Base-by-base conservation (phyloP, 2,329 filamentous ascomycete species). In the Claviceps maximensis region DNA sequence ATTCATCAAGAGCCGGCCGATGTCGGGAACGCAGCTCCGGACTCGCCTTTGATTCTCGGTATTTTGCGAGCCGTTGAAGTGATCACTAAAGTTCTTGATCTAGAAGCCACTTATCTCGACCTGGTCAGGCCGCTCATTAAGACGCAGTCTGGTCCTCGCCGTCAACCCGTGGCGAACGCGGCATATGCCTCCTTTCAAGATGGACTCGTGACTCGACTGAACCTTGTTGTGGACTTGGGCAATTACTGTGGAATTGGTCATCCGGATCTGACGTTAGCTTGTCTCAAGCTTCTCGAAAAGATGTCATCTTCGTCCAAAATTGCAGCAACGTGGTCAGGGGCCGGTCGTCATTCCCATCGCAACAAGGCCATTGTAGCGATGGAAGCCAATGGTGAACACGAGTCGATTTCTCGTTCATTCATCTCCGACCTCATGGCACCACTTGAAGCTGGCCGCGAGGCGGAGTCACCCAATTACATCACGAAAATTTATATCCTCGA, bases 181-280 rank as follows among this genome's bases (percentile, higher is more conserved):
- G 83, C 88, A 0, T 86, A 91, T 59, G 77, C 86, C n/a, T 90
- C 86, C 0, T 91, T 98, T 61, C 91, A 97, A 64, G 94, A 98
- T 62, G 89, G 88, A 8, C 75, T 98, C 21, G 75, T 95, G 41
- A 89, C 84, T 54, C 85, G 93, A 60, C 72, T 98, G 29, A 75
- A 79, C 44, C 72, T 95, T 7, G 79, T 97, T 42, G 83, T 89
- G 3, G 84, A 93, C 58, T 73, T 98, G 25, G 90, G 90, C 31
- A 79, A 87, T 33, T 96, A 93, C 65, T 91, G 89, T 60, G 87
- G 89, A 15, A 84, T 90, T 52, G 87, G 86, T 0, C 87, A 96
- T 61, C 79, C 88, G 38, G 80, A 86, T 15, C 74, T 98, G 51
- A 88, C 88, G 0, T 75, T 95, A 56, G 82, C 83, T 15, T 91